Conservation (phyloP, 1,284 basidiomycete genomes). For the Acaromyces ingoldii region DNA sequence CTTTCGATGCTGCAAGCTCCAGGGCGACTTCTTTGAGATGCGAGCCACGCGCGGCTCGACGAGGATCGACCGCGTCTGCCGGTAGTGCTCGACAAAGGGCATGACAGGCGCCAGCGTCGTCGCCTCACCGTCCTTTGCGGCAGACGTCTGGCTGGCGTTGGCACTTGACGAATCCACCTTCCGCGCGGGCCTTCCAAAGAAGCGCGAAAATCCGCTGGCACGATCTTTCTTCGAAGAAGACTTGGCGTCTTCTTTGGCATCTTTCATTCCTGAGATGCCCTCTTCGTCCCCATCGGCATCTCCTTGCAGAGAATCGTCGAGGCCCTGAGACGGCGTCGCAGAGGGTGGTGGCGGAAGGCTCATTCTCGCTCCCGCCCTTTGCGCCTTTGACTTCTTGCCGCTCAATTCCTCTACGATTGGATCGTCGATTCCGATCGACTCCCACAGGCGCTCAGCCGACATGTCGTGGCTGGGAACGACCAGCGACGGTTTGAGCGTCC, state of each 20-base stretch:
- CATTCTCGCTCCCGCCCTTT: background rate
- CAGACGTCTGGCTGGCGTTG: too few species aligned
- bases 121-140: slow-evolving; percentile 51
- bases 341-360: background rate
- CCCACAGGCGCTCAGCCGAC: slow-evolving; percentile 1
- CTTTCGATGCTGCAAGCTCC: slow-evolving; percentile 6
- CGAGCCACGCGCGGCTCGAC: slow-evolving; percentile 60
- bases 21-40: background rate
- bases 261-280: too few species aligned
- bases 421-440: background rate
- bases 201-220: slow-evolving; percentile 36
- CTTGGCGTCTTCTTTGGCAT: too few species aligned
- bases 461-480: slow-evolving; percentile 1
- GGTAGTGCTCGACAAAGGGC: slow-evolving; percentile 80
- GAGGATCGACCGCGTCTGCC: slow-evolving; percentile 65
- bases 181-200: slow-evolving; percentile 14
- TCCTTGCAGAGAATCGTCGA: too few species aligned
- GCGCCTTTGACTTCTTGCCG: too few species aligned
- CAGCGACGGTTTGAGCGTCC: background rate
- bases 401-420: too few species aligned
- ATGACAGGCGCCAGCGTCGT: slow-evolving; percentile 60
- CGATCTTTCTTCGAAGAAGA: background rate
- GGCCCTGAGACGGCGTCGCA: background rate
- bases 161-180: too few species aligned
- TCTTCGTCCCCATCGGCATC: too few species aligned